A percentile compares a stretch with the other conserved stretches of the same genome.
Evolutionary conservation across 2,329 filamentous ascomycete species (phyloP).

Genomic region (Lojkania enalia): DNA sequence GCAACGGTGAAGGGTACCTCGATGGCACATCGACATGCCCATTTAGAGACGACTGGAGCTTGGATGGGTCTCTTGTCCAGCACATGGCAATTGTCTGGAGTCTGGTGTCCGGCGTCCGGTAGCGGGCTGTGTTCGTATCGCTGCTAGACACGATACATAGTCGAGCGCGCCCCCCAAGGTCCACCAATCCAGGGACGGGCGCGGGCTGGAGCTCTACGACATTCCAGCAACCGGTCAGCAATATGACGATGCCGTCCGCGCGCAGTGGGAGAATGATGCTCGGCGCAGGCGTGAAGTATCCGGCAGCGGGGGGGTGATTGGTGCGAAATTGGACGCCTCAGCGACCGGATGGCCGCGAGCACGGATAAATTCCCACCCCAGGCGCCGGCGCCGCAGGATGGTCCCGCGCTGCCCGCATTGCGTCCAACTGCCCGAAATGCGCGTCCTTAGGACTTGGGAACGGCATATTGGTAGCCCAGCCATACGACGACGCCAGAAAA

Average conservation of each 20-base stretch:
- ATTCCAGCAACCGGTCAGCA: slow-evolving; percentile 28
- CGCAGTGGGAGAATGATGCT: slow-evolving; percentile 14
- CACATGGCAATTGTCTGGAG: background rate
- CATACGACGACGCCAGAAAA: slow-evolving; percentile 39
- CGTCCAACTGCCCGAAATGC: slow-evolving; percentile 31
- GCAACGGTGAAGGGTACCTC: background rate
- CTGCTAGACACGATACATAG: background rate
- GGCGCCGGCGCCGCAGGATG: slow-evolving; percentile 26
- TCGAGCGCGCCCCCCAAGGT: slow-evolving; percentile 24
- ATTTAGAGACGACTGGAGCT: background rate
- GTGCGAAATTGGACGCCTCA: slow-evolving; percentile 30
- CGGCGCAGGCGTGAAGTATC: slow-evolving; percentile 19
- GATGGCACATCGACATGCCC: background rate
- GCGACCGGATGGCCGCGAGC: slow-evolving; percentile 19
- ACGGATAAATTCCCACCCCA: slow-evolving; percentile 37
- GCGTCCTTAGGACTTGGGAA: slow-evolving; percentile 27
- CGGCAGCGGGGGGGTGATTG: slow-evolving; percentile 25
- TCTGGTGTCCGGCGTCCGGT: background rate
- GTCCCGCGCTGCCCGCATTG: slow-evolving; percentile 25
- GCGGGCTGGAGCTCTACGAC: slow-evolving; percentile 6
- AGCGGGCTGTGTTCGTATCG: background rate
- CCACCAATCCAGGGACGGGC: slow-evolving; percentile 34
- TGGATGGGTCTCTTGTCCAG: background rate
- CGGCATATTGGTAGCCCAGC: slow-evolving; percentile 46
- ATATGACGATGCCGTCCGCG: slow-evolving; percentile 17